These are phyloP conservation scores for Phytophthora capsici DNA, from an alignment of 352 stramenopile species.

Conservation along the genomic window DNA sequence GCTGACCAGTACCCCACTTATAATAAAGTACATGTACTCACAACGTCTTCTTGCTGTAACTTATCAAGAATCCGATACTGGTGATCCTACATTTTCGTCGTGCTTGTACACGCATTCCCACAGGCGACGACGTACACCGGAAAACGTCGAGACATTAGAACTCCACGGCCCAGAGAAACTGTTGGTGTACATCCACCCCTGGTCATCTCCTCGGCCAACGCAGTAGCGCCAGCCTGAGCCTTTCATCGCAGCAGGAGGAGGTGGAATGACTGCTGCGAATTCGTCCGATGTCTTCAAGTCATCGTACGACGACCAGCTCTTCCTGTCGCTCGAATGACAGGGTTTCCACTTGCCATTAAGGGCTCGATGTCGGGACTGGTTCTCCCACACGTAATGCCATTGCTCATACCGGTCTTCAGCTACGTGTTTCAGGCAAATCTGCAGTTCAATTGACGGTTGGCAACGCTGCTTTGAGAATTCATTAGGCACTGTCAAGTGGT, in stretches of 20 bases:
- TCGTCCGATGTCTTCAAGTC: not conserved
- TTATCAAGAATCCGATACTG: not conserved
- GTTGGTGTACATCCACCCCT: not conserved
- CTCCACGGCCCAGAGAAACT: not conserved
- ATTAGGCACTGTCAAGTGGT: not conserved
- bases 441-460: not conserved
- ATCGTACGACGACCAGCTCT: not conserved
- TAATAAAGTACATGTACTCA: no score
- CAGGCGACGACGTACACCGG: not conserved
- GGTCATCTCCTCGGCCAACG: not conserved
- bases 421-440: not conserved
- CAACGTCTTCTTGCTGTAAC: no score
- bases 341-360: not conserved
- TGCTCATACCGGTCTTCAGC: not conserved
- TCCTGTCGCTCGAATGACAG: not conserved
- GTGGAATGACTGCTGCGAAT: not conserved
- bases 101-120: not conserved
- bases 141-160: not conserved
- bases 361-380: not conserved
- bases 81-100: not conserved
- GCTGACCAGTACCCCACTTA: constrained; percentile 1
- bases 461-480: not conserved
- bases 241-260: not conserved
- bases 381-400: not conserved
- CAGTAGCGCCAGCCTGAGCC: not conserved